Evolutionary conservation across 2,329 filamentous ascomycete genomes (phyloP).

Genomic region (Tympanopsis confertula): DNA sequence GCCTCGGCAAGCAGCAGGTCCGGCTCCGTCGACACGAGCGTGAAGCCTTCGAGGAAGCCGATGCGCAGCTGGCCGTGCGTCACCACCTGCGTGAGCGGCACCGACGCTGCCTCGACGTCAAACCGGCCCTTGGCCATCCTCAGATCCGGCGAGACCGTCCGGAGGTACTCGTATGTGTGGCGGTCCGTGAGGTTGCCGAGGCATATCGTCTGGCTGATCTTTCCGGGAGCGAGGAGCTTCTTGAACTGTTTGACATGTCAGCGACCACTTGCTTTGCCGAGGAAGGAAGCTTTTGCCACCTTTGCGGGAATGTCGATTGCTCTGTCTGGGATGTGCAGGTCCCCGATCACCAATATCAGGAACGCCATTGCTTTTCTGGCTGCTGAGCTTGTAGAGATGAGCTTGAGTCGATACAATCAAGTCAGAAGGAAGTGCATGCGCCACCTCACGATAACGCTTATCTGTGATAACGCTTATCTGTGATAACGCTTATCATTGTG

Average conservation of each 20-base stretch:
- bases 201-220: constrained; percentile 73
- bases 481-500: constrained; percentile 9
- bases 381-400: too few species aligned
- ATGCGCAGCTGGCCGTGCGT: constrained; percentile 54
- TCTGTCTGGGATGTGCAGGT: constrained; percentile 86
- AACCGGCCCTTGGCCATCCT: constrained; percentile 59
- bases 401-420: too few species aligned
- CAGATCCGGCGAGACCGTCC: constrained; percentile 60
- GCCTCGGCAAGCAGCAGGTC: constrained; percentile 57
- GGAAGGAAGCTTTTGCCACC: constrained; percentile 32
- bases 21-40: constrained; percentile 54
- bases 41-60: constrained; percentile 59
- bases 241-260: constrained; percentile 49
- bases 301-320: constrained; percentile 84
- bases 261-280: background rate
- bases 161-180: constrained; percentile 69
- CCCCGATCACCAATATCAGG: constrained; percentile 81
- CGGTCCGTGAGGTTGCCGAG: constrained; percentile 72
- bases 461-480: too few species aligned
- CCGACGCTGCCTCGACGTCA: constrained; percentile 54
- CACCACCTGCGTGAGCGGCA: constrained; percentile 54
- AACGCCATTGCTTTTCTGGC: too few species aligned
- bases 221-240: constrained; percentile 71
- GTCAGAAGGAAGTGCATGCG: too few species aligned
- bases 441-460: too few species aligned